Base-by-base conservation (phyloP, 768 basidiomycete genomes). In the Pisolithus sp. region DNA sequence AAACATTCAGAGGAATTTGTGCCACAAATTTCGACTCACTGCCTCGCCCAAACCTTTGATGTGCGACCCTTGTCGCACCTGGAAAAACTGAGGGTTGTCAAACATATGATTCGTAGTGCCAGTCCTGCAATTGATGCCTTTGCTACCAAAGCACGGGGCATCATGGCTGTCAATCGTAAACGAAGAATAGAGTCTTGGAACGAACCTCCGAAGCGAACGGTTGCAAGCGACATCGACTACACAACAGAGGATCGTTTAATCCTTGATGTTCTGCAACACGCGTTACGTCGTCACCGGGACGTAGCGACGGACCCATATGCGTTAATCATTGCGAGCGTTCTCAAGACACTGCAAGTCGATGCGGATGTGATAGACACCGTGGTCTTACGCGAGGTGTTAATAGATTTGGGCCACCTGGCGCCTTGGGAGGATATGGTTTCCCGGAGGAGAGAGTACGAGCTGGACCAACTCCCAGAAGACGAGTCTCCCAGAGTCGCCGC, bases 351-450 rank as follows among this genome's bases (percentile, higher is more conserved):
- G 23, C 70, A 74, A 18, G 61, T 74, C 3, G 71, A 75, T 2
- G 56, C 26, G 23, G 30, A 67, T 20, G 36, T 59, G 8, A 56
- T 64, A 18, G 62, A 66, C 23, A 53, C 57, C 5, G 61, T 58
- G 0, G 57, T 57, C 30, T 65, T 79, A 21, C 71, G 77, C 57
- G 68, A 68, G 52, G 66, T 85, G 20, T 71, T 96, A 34, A 63
- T 81, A 15, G 81, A 89, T 42, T 60, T 95, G 13, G 93, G 95
- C 7, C 76, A 84, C 7, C 62, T 89, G 20, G 76, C 86, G 2
- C 84, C 87, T 2, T 96, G 94, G 94, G 83, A 92, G 57, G 85
- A 93, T 57, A 54, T 80, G 28, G 68, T 71, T 5, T 73, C 73
- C 7, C 63, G 76, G 30, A 66, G 69, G 52, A 68, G 68, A 1